Percentiles rank a stretch among this genome's conserved stretches.
These are phyloP conservation scores for Mortierella alpina DNA, from an alignment of 192 early-diverging fungal species.

Conservation along the genomic window DNA sequence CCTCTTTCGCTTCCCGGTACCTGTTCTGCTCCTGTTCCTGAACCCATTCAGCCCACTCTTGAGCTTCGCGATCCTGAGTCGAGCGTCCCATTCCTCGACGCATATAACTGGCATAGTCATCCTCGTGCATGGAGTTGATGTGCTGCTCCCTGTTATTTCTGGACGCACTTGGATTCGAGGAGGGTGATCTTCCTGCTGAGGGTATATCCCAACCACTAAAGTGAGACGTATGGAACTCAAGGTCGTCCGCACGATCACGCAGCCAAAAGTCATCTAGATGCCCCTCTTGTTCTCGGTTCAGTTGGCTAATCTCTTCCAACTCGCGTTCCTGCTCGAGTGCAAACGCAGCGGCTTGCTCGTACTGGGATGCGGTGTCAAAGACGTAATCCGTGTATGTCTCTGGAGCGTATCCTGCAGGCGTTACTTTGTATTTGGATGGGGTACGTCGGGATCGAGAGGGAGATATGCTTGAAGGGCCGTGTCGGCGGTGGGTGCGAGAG, in stretches of 20 bases:
- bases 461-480: background rate
- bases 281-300: background rate
- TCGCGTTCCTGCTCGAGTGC: background rate
- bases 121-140: slow-evolving; percentile 24
- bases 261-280: slow-evolving; percentile 18
- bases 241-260: slow-evolving; percentile 23
- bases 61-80: background rate
- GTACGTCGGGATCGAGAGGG: background rate
- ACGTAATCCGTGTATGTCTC: background rate
- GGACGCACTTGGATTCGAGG: slow-evolving; percentile 7
- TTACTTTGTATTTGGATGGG: slow-evolving; percentile 13
- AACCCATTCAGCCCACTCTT: slow-evolving; percentile 35
- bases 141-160: background rate
- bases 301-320: background rate
- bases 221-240: slow-evolving; percentile 14
- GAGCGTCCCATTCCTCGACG: slow-evolving; percentile 26
- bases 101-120: slow-evolving; percentile 30
- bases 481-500: background rate
- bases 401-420: slow-evolving; percentile 7
- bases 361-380: background rate
- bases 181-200: background rate
- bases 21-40: slow-evolving; percentile 26
- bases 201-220: too few relatives aligned
- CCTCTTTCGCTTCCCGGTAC: slow-evolving; percentile 5
- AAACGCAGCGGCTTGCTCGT: background rate